Base-by-base conservation (phyloP, 2,329 filamentous ascomycete species). In the Alternaria longipes region DNA sequence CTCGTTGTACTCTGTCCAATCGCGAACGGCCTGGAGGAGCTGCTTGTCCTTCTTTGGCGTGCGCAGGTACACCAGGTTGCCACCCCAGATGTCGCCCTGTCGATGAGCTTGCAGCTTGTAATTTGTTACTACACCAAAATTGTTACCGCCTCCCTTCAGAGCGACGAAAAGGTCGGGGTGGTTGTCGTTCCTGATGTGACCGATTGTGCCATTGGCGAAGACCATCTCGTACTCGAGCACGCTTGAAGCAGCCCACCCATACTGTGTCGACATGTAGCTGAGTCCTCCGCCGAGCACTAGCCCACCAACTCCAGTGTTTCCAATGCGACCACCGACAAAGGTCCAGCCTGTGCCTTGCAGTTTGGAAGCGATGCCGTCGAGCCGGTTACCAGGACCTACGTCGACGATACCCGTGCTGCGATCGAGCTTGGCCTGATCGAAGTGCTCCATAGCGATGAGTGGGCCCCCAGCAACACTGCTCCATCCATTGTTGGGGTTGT, bases 1-100 rank as follows among this genome's bases (percentile, higher is more conserved):
- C 69, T 87, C 86, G 73, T 89, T 80, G 60, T 74, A 73, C 65
- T 84, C 81, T 6, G 85, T 86, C 66, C 88, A 88, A 72, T 87
- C 83, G 22, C 83, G 81, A 4, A 85, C 75, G 1, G 84, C 84
- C 3, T 75, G 74, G 12, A 87, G 76, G 1, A 89, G 53, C 5
- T 75, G 68, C 5, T 77, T 69, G 5, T 80, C 71, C 40, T 79
- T 67, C 77, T 72, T 67, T 75, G 76, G 47, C 65, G 66, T 46
- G 63, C 72, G 71, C 72, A 82, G 57, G 67, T 79, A 83, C 46
- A 84, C 64, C 30, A 81, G 76, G 68, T 81, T 80, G n/a, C 83
- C 83, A 51, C 82, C 82, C 83, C 83, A 84, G 51, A 84, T 64
- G 42, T 70, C 56, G 28, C 65, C 70, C 45, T 73, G 69, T 4